Percentiles rank a stretch among this genome's conserved stretches.
phyloP scores from a whole-genome alignment of 768 basidiomycete species.

The Fibroporia radiculosa region DNA sequence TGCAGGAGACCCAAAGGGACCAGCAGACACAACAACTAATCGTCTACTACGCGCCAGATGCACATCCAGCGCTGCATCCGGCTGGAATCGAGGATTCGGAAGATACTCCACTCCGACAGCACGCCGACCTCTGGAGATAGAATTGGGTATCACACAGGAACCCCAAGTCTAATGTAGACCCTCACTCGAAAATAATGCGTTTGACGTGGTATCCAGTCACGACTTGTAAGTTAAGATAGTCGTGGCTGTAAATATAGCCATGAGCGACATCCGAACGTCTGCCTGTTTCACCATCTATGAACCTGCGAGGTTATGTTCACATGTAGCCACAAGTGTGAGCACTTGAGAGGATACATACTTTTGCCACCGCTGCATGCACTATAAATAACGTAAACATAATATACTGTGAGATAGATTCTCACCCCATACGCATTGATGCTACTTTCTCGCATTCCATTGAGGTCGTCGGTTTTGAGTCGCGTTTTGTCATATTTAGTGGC shows the following conservation, averaged over 20 bases:
- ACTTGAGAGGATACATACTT: slow-evolving; percentile 29
- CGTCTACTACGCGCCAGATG: slow-evolving; percentile 23
- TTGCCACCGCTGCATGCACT: slow-evolving; percentile 37
- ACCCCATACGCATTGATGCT: slow-evolving; percentile 23
- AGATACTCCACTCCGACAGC: slow-evolving; percentile 34
- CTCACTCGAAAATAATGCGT: slow-evolving; percentile 31
- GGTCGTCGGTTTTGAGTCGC: slow-evolving; percentile 12
- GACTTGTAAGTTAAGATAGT: slow-evolving; percentile 19
- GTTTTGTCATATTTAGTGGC: slow-evolving; percentile 15
- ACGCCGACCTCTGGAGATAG: slow-evolving; percentile 24
- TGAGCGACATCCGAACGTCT: slow-evolving; percentile 51
- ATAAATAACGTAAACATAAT: not conserved
- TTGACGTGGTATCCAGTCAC: slow-evolving; percentile 28
- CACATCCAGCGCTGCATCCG: slow-evolving; percentile 6
- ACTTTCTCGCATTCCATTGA: slow-evolving; percentile 18
- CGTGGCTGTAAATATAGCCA: slow-evolving; percentile 28
- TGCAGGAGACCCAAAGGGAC: slow-evolving; percentile 37
- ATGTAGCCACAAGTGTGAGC: not conserved
- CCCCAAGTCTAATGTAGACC: not conserved
- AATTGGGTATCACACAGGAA: not conserved
- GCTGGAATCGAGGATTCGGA: slow-evolving; percentile 21
- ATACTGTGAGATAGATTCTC: slow-evolving; percentile 1
- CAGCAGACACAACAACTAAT: slow-evolving; percentile 33
- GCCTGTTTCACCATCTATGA: slow-evolving; percentile 44
- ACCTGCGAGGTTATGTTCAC: slow-evolving; percentile 30